Evolutionary conservation across 768 basidiomycete species (phyloP), one percentile per base, ranked within the genome.

Genomic region (Leccinum fibrillosum): DNA sequence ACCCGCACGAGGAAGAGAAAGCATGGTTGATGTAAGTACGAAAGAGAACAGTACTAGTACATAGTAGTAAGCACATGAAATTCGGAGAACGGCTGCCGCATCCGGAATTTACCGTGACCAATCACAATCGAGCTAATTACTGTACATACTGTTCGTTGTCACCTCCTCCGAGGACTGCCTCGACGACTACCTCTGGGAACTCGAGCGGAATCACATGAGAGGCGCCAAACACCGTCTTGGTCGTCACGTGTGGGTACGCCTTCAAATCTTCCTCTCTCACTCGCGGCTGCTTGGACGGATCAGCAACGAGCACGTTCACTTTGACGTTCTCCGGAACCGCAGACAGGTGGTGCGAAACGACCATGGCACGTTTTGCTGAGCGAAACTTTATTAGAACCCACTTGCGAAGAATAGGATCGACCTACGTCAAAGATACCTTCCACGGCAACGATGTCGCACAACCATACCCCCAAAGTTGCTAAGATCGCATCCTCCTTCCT

Each of bases 301-400:
- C 64, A 1, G 61, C 66, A 15, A 28, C 57, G 2, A 67, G 60
- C 2, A 63, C 54, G 0, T 37, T 53, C 25, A 68, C 44, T 5
- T 37, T 52, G 35, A 64, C 55, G 13, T 62, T 60, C 13, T 57
- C 50, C 15, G 62, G 66, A 1, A 9, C 28, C 8, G 23, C 13
- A 28, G 9, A 47, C 0, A 67, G 34, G 2, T 35, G 49, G 52
- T 60, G 59, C 5, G 52, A 28, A 65, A 68, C n/a, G 66, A 63
- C 68, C 68, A 68, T 9, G 66, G 61, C 0, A 17, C 2, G 49
- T 68, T 69, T 63, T 69, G 59, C 68, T 70, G n/a, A 3, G 37
- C 13, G 32, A 4, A 23, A 17, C 4, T 4, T 12, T 17, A 39
- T 61, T 2, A 55, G 47, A 17, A 32, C 17, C 10, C 9, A 19